These are phyloP conservation scores for Crepidotus variabilis DNA, from an alignment of 768 basidiomycete genomes.

Conservation along the genomic window DNA sequence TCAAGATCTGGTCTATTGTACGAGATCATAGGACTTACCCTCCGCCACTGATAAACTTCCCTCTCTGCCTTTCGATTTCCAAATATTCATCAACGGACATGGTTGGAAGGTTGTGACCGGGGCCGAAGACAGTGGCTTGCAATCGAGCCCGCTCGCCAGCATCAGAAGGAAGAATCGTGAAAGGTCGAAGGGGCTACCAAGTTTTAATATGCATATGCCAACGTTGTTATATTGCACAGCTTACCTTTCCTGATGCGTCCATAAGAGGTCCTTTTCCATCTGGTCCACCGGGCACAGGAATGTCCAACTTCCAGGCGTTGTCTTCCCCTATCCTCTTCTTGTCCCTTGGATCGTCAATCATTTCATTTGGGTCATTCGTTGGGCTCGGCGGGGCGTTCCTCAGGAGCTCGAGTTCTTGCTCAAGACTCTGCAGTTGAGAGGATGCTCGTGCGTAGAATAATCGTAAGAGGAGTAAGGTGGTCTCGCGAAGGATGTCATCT, in stretches of 20 bases:
- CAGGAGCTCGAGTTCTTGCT: conserved; percentile 73
- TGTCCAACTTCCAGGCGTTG: conserved; percentile 74
- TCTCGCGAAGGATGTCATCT: conserved; percentile 65
- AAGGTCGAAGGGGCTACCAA: conserved; percentile 78
- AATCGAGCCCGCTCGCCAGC: conserved; percentile 65
- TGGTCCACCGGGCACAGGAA: conserved; percentile 37
- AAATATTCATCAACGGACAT: conserved; percentile 97
- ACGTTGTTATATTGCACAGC: conserved; percentile 2
- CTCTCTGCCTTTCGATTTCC: conserved; percentile 75
- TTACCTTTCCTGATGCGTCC: conserved; percentile 74
- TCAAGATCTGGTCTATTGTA: not conserved
- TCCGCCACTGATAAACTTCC: conserved; percentile 85
- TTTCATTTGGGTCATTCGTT: conserved; percentile 18
- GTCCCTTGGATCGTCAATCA: conserved; percentile 33
- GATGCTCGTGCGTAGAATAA: conserved; percentile 69
- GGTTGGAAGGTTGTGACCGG: conserved; percentile 81
- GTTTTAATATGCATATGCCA: not conserved
- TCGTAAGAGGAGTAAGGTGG: conserved; percentile 67
- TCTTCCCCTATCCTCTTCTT: conserved; percentile 41
- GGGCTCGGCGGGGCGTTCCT: conserved; percentile 46
- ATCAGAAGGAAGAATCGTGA: conserved; percentile 84
- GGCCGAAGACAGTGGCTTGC: conserved; percentile 79
- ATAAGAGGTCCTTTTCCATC: conserved; percentile 61
- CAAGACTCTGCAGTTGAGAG: conserved; percentile 60
- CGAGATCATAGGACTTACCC: conserved; percentile 52